These are phyloP conservation scores for Rhodomyrtus tomentosa DNA, from an alignment of 345 rosid species.

Conservation along the genomic window DNA sequence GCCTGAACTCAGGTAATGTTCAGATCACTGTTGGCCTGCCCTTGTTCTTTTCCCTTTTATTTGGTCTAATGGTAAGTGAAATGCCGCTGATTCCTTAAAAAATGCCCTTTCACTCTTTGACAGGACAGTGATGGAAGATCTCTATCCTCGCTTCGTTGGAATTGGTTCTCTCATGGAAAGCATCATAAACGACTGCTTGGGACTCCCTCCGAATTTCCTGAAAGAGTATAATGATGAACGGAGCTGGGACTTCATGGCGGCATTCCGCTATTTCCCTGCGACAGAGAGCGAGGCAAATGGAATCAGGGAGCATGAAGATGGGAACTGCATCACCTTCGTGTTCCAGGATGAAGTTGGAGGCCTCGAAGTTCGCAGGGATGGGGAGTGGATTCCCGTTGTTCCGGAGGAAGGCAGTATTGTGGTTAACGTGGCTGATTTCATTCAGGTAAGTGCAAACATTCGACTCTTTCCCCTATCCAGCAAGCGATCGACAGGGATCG, in stretches of 20 bases:
- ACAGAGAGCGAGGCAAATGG: slow-evolving; percentile 27
- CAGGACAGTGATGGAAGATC: slow-evolving; percentile 26
- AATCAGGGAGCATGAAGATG: slow-evolving; percentile 32
- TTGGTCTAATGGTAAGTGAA: background rate
- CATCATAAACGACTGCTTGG: slow-evolving; percentile 28
- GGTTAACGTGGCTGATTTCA: slow-evolving; percentile 33
- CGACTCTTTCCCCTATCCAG: background rate
- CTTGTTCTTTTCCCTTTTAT: background rate
- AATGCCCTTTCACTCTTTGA: background rate
- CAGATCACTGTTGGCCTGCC: background rate
- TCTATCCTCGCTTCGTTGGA: slow-evolving; percentile 13
- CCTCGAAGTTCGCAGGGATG: background rate
- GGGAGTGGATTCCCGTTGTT: slow-evolving; percentile 31
- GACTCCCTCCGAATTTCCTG: slow-evolving; percentile 34
- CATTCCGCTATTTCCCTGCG: slow-evolving; percentile 28
- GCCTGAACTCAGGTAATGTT: slow-evolving; percentile 13
- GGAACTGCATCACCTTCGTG: slow-evolving; percentile 7
- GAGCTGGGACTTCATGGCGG: slow-evolving; percentile 40
- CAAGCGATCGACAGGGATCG: background rate
- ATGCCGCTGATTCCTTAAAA: background rate
- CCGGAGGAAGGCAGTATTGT: slow-evolving; percentile 13
- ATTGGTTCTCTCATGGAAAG: slow-evolving; percentile 19
- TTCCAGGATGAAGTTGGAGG: background rate
- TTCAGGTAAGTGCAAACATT: slow-evolving; percentile 21
- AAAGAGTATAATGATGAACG: slow-evolving; percentile 25